Evolutionary conservation across 2,329 filamentous ascomycete genomes (phyloP), one percentile per base, ranked within the genome.

Genomic region (Mollisiaceae sp.): DNA sequence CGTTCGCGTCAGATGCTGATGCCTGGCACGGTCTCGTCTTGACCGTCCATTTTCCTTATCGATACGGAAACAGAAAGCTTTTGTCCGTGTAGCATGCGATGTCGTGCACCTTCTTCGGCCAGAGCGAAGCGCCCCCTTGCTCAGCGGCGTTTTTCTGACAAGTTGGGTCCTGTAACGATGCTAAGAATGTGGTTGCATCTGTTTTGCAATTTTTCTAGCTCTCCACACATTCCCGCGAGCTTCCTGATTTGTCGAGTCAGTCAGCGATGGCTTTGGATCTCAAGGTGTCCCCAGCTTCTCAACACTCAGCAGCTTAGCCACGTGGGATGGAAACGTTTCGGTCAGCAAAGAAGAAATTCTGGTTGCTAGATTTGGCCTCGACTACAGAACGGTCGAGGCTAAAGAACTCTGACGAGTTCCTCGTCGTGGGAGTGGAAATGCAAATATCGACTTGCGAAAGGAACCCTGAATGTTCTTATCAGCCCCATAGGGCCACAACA

Each of bases 401-500:
- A 32, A 54, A 54, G 24, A 18, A 9, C 22, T 22, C 45, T 20
- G 45, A 50, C 45, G 27, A 32, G 27, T n/a, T n/a, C n/a, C n/a
- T n/a, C n/a, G 27, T 32, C 27, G 27, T 32, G 27, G 27, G 27
- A 32, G 27, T 6, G 27, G 27, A 32, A 32, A 32, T 32, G 27
- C 22, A 20, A 20, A 50, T n/a, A 50, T 50, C 14, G 4, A 54
- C 6, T 20, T 24, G 11, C n/a, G n/a, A 20, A 6, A n/a, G 8
- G 18, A 50, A 20, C 18, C 8, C 11, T 50, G 4, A 24, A 50
- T 11, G 45, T 35, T 18, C 50, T 54, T 54, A 54, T 54, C 50
- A 54, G 50, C 50, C 50, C 50, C 50, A 54, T 27, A 32, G n/a
- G 50, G 50, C 50, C 18, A 50, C 15, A 50, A 20, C 45, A 50